Conservation (phyloP, 768 basidiomycete genomes). For the Inosperma sp. region DNA sequence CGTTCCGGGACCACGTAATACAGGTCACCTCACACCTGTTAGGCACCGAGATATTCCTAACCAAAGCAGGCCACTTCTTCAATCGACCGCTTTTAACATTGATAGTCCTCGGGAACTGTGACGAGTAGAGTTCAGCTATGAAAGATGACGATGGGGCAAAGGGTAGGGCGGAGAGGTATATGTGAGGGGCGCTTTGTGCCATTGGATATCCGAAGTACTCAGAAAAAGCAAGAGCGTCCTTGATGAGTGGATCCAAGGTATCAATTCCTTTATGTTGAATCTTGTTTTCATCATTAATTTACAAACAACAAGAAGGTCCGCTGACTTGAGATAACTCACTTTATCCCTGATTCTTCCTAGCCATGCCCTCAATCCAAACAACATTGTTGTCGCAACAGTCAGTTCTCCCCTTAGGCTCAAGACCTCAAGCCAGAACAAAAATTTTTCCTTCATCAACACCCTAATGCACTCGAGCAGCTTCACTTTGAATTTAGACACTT, state of each 20-base stretch:
- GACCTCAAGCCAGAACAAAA: too few relatives aligned
- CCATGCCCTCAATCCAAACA: too few relatives aligned
- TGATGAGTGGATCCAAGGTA: not conserved
- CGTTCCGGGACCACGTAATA: constrained; percentile 9
- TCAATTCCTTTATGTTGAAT: not conserved
- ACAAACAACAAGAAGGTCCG: not conserved
- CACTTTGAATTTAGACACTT: too few relatives aligned
- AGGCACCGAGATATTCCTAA: not conserved
- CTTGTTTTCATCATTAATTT: not conserved
- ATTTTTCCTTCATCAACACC: too few relatives aligned
- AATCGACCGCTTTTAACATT: not conserved
- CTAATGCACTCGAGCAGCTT: too few relatives aligned
- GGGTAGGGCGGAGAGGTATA: constrained; percentile 27
- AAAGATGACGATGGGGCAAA: constrained; percentile 22
- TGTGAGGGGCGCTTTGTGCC: constrained; percentile 22
- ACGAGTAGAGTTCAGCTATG: constrained; percentile 8
- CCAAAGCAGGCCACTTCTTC: not conserved
- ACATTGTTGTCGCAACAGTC: too few relatives aligned
- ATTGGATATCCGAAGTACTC: constrained; percentile 16
- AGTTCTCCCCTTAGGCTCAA: too few relatives aligned
- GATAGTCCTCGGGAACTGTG: constrained; percentile 8
- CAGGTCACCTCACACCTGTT: constrained; percentile 4
- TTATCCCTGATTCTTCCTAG: too few relatives aligned
- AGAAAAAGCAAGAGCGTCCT: constrained; percentile 20
- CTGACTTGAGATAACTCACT: not conserved